These are phyloP conservation scores for Macrolepiota albuminosa DNA, from an alignment of 768 basidiomycete species.

Conservation along the genomic window DNA sequence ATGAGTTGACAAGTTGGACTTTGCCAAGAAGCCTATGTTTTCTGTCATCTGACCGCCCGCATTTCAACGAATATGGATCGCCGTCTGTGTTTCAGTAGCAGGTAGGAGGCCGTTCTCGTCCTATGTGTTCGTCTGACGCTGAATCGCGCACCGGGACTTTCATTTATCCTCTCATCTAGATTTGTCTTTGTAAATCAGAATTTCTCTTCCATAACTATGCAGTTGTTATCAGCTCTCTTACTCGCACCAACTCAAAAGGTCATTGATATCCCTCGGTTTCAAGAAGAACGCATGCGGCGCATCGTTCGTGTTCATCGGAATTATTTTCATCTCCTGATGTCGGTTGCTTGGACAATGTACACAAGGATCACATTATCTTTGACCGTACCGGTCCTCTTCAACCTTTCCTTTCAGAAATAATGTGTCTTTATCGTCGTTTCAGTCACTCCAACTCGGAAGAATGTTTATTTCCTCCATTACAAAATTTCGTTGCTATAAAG, in stretches of 20 bases:
- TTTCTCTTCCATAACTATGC: not conserved
- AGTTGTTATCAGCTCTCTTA: not conserved
- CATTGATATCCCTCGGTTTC: not conserved
- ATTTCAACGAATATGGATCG: not conserved
- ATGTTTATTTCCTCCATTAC: conserved; percentile 1
- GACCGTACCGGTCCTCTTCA: not conserved
- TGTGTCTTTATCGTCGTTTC: not conserved
- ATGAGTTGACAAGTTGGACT: not conserved
- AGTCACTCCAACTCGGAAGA: conserved; percentile 1
- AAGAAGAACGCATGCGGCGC: not conserved
- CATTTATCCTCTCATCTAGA: not conserved
- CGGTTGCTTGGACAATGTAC: not conserved
- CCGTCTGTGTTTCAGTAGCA: not conserved
- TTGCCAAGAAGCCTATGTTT: not conserved
- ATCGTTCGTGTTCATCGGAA: not conserved
- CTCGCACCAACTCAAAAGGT: not conserved
- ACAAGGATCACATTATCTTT: not conserved
- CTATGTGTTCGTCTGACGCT: not conserved
- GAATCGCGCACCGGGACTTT: not conserved
- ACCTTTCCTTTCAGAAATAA: not conserved
- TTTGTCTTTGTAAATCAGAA: too few species aligned
- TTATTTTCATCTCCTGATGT: not conserved
- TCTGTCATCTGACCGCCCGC: conserved; percentile 1
- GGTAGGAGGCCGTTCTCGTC: not conserved
- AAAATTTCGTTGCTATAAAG: conserved; percentile 12